Evolutionary conservation across 2,329 filamentous ascomycete genomes (phyloP).

Genomic region (Boeremia lycopersici): DNA sequence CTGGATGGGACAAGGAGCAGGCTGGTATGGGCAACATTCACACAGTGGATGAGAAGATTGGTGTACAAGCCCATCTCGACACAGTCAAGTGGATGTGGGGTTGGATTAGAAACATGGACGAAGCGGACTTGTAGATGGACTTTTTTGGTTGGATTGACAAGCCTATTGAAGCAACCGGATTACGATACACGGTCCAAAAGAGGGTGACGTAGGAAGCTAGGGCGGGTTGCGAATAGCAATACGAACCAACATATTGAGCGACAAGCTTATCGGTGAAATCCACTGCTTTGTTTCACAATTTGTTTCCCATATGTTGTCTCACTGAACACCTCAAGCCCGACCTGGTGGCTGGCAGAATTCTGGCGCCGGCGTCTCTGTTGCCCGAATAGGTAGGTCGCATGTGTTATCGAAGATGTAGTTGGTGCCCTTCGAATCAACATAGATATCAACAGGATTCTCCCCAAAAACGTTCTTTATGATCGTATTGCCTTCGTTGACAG

Average conservation of each 20-base stretch:
- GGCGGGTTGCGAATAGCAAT: background rate
- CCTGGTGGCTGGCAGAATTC: background rate
- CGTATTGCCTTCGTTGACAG: background rate
- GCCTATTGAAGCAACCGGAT: too few species aligned
- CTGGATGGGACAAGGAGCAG: conserved; percentile 51
- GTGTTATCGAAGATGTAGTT: background rate
- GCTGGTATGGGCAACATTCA: conserved; percentile 55
- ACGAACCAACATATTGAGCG: background rate
- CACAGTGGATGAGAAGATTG: conserved; percentile 58
- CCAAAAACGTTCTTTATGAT: background rate
- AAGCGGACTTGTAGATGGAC: conserved; percentile 41
- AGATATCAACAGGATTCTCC: conserved; percentile 1
- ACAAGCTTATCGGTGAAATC: background rate
- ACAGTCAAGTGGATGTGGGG: conserved; percentile 52
- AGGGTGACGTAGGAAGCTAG: background rate
- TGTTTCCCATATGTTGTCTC: too few species aligned
- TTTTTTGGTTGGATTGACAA: background rate
- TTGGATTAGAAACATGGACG: conserved; percentile 55
- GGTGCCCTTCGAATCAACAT: background rate
- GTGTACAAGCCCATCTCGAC: conserved; percentile 51
- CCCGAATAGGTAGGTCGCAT: background rate
- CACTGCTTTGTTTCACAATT: too few species aligned
- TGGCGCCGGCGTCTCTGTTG: background rate
- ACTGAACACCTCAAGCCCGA: too few species aligned
- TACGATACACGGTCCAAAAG: background rate